Base-by-base conservation (phyloP, 495 filamentous ascomycete genomes). In the Hypoxylon fuscum region DNA sequence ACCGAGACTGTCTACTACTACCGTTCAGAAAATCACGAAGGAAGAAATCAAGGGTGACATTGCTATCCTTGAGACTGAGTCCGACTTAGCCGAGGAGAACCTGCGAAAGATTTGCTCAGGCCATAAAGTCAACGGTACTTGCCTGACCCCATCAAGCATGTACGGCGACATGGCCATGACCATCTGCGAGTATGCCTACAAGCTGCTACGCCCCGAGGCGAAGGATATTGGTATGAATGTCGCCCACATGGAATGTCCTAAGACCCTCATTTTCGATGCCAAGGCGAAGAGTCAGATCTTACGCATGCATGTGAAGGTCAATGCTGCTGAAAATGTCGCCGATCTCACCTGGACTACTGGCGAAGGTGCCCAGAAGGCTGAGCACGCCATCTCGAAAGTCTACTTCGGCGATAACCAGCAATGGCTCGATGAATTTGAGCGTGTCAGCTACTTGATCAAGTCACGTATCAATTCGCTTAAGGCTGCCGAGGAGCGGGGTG, bases 161-260 rank as follows among this genome's bases (percentile, higher is more conserved):
- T 92, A 91, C 57, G 89, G 85, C 21, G 90, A 94, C 71, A 90
- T 92, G 77, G 89, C 88, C 10, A 81, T 90, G 57, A 92, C 90
- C 0, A 73, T 91, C 35, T 87, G 81, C 57, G 83, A 92, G 21
- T 91, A 90, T 61, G 76, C 87, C 21, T 83, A 89, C 48, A 81
- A 85, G 54, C 77, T 85, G 35, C 71, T 85, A 47, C 79, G 82
- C 27, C 83, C 83, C 1, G 79, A 83, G 7, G 68, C 71, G 14
- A 76, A 82, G 59, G 77, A 80, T n/a, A 74, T 83, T 31, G 82
- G 79, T 5, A 78, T 86, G 60, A 83, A 90, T 63, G 81, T 89
- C 31, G 81, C 80, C 32, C 71, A 88, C 10, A 85, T 92, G 79
- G 76, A 83, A 37, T 87, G 90, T 2, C 81, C 84, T n/a, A 91